Conservation (phyloP, 139 green algal species). For the Picochlorum costavermella region DNA sequence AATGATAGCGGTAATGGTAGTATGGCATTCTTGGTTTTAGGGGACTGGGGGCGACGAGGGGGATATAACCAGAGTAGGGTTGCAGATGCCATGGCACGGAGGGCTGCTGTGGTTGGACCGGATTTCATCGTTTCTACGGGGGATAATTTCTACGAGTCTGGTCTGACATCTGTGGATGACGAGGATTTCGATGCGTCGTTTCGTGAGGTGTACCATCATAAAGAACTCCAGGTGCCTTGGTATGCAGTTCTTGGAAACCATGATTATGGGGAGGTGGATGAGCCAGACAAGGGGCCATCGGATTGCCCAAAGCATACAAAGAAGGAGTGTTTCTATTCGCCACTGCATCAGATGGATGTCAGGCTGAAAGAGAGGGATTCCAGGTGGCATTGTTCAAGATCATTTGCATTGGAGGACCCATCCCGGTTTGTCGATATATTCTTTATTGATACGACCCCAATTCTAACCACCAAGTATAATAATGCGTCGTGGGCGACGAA, state of each 20-base stretch:
- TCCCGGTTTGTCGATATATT: constrained; percentile 43
- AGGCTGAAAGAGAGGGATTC: constrained; percentile 26
- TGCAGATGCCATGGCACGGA: constrained; percentile 17
- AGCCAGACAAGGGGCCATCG: not conserved
- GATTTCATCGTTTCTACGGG: constrained; percentile 17
- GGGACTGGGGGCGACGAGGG: constrained; percentile 19
- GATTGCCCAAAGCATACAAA: constrained; percentile 13
- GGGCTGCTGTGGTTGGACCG: not conserved
- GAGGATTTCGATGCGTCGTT: constrained; percentile 7
- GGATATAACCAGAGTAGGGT: constrained; percentile 17
- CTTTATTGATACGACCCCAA: constrained; percentile 63
- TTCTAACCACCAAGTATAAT: constrained; percentile 35
- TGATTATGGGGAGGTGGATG: constrained; percentile 37
- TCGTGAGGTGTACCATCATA: constrained; percentile 1
- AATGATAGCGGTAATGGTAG: not conserved
- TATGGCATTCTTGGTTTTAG: constrained; percentile 5
- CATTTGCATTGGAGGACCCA: constrained; percentile 14
- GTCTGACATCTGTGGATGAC: constrained; percentile 2
- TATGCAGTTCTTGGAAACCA: constrained; percentile 62
- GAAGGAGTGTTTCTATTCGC: constrained; percentile 3
- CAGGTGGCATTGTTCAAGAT: constrained; percentile 48
- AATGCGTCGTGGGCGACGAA: constrained; percentile 27
- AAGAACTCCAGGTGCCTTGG: constrained; percentile 38
- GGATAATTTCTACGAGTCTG: constrained; percentile 16
- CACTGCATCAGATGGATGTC: constrained; percentile 32